phyloP scores from a whole-genome alignment of 257 asterid genomes.

The Plantago ovata region DNA sequence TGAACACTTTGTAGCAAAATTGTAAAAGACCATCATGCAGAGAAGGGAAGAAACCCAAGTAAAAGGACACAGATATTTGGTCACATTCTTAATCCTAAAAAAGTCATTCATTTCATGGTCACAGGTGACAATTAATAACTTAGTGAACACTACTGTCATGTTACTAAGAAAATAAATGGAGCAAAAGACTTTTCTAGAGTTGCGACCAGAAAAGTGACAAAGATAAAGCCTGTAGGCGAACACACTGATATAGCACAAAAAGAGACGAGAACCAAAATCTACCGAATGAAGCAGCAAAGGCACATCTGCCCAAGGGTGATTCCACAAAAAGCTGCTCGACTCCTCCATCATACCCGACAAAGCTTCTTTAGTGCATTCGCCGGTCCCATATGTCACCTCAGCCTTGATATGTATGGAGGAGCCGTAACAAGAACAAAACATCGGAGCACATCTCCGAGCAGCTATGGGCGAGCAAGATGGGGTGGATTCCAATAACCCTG shows the following conservation, averaged over 20 bases:
- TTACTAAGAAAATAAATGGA: not conserved
- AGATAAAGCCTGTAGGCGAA: not conserved
- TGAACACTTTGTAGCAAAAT: no score
- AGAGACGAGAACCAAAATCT: constrained; percentile 7
- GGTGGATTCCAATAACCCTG: constrained; percentile 25
- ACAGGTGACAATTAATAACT: not conserved
- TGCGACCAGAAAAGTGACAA: not conserved
- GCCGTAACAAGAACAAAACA: constrained; percentile 24
- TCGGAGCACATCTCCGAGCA: constrained; percentile 31
- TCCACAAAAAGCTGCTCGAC: constrained; percentile 49
- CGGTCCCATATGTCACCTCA: constrained; percentile 60
- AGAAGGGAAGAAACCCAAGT: no score
- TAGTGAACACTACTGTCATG: not conserved
- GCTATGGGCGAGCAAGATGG: constrained; percentile 37
- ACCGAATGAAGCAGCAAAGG: constrained; percentile 13
- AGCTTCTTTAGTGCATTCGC: constrained; percentile 69
- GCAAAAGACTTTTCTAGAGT: not conserved
- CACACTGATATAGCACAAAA: constrained; percentile 5
- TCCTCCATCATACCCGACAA: constrained; percentile 60
- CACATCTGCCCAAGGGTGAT: constrained; percentile 25
- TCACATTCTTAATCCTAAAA: no score
- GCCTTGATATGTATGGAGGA: constrained; percentile 71
- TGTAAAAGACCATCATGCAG: no score
- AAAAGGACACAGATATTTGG: no score
- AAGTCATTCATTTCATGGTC: not conserved